These are phyloP conservation scores for Phaeotremella fagi DNA, from an alignment of 768 basidiomycete genomes.

Conservation along the genomic window DNA sequence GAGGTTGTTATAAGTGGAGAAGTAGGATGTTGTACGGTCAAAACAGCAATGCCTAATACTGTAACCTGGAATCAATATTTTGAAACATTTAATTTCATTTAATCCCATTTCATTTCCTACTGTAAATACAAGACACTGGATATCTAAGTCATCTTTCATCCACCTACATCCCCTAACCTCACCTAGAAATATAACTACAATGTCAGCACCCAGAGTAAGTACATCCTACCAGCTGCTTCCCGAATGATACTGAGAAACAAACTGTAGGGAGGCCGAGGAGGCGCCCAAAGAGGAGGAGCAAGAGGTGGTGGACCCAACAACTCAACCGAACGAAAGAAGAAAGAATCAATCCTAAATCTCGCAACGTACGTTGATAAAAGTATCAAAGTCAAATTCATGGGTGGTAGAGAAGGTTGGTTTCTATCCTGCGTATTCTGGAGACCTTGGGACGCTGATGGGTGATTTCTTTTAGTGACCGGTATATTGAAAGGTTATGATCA, in stretches of 20 bases:
- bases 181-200: not conserved
- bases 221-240: no score
- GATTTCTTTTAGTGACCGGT: slow-evolving; percentile 64
- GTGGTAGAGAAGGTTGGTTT: slow-evolving; percentile 79
- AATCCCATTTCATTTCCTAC: not conserved
- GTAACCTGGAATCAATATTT: no score
- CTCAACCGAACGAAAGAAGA: slow-evolving; percentile 68
- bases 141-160: no score
- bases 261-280: slow-evolving; percentile 48
- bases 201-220: slow-evolving; percentile 43
- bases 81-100: not conserved
- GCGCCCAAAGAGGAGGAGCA: slow-evolving; percentile 44
- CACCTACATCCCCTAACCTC: not conserved
- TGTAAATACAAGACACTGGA: no score
- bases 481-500: slow-evolving; percentile 95
- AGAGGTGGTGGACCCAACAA: slow-evolving; percentile 56
- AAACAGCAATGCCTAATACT: no score
- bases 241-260: slow-evolving; percentile 31
- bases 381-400: slow-evolving; percentile 96
- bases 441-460: slow-evolving; percentile 3
- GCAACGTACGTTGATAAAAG: slow-evolving; percentile 88
- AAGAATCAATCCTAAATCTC: slow-evolving; percentile 92
- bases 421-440: not conserved
- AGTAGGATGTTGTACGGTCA: no score
- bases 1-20: no score